phyloP scores from a whole-genome alignment of 2,329 filamentous ascomycete species.

The Grosmannia clavigera region DNA sequence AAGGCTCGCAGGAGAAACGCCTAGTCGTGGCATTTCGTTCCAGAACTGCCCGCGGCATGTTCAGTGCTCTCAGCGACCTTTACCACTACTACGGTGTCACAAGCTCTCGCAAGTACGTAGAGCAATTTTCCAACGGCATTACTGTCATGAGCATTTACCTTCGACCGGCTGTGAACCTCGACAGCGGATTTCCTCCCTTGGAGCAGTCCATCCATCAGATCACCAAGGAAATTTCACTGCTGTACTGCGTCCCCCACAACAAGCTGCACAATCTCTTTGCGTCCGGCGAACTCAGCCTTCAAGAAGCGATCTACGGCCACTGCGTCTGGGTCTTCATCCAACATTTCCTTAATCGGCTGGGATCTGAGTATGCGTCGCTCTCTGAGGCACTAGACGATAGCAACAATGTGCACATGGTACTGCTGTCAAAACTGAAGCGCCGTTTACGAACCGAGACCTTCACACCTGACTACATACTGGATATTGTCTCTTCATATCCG shows the following conservation, averaged over 20 bases:
- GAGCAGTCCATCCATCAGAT: conserved; percentile 96
- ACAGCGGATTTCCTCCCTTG: conserved; percentile 56
- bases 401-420: conserved; percentile 74
- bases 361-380: conserved; percentile 81
- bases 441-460: conserved; percentile 93
- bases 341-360: conserved; percentile 93
- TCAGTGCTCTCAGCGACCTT: conserved; percentile 87
- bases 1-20: conserved; percentile 81
- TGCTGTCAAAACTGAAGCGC: conserved; percentile 90
- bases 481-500: conserved; percentile 90
- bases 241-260: conserved; percentile 97
- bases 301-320: conserved; percentile 95
- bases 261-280: conserved; percentile 88
- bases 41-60: conserved; percentile 81
- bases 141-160: conserved; percentile 95
- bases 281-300: conserved; percentile 72
- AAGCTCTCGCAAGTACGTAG: conserved; percentile 91
- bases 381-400: conserved; percentile 65
- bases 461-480: conserved; percentile 92
- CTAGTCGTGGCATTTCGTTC: conserved; percentile 91
- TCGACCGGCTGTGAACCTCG: conserved; percentile 51
- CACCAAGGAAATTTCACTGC: conserved; percentile 91
- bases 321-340: conserved; percentile 96
- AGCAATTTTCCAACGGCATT: conserved; percentile 98
- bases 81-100: conserved; percentile 99